phyloP scores from a whole-genome alignment of 2,329 filamentous ascomycete species.

The Leptographium flavum region DNA sequence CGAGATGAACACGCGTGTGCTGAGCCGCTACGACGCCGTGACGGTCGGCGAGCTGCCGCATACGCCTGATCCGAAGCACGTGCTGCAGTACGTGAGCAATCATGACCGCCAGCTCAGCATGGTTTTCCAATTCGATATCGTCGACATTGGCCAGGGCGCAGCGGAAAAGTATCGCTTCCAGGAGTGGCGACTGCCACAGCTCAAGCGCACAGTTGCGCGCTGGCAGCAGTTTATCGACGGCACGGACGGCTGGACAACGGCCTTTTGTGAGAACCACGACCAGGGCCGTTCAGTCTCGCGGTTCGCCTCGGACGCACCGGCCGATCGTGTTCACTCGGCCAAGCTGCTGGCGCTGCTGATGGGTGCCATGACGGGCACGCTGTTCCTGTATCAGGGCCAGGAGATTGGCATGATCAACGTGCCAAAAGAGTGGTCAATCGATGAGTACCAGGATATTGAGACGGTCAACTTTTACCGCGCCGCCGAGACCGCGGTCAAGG shows the following conservation, averaged over 20 bases:
- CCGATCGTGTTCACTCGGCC: conserved; percentile 27
- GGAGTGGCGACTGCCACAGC: conserved; percentile 29
- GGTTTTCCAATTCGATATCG: conserved; percentile 55
- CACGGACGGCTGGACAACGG: conserved; percentile 42
- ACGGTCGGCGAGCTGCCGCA: conserved; percentile 56
- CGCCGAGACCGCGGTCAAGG: conserved; percentile 12
- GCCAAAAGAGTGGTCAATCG: conserved; percentile 31
- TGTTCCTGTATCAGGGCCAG: conserved; percentile 47
- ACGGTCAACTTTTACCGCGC: conserved; percentile 29
- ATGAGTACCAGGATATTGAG: conserved; percentile 34
- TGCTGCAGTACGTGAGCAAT: conserved; percentile 45
- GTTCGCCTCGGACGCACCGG: conserved; percentile 29
- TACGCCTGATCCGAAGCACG: conserved; percentile 41
- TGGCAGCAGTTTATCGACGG: conserved; percentile 37
- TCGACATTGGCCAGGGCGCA: conserved; percentile 41
- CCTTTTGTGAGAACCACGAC: conserved; percentile 52
- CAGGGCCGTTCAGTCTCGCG: conserved; percentile 40
- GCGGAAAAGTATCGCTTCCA: conserved; percentile 36
- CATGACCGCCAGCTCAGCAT: conserved; percentile 48
- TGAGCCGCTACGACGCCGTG: conserved; percentile 48
- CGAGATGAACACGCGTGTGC: conserved; percentile 48
- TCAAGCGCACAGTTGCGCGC: conserved; percentile 27
- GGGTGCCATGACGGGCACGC: conserved; percentile 32
- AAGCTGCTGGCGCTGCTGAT: conserved; percentile 40
- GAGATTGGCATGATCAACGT: conserved; percentile 46